A percentile compares a stretch with the other conserved stretches of the same genome.
Conservation (phyloP, 2,329 filamentous ascomycete genomes). For the Aspergillus floridensis region DNA sequence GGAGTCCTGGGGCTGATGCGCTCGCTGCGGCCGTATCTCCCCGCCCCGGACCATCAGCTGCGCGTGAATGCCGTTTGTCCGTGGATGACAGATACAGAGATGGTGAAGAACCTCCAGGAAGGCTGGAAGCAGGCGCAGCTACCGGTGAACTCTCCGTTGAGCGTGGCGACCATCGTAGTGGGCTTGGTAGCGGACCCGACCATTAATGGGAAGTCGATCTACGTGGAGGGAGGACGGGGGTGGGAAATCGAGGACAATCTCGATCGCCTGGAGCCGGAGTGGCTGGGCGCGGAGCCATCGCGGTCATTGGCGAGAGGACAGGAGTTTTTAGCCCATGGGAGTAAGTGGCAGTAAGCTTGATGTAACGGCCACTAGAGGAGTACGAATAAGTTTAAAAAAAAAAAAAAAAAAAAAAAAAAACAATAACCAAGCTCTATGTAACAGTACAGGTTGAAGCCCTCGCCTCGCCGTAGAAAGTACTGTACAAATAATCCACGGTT, state of each 20-base stretch:
- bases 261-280: constrained; percentile 41
- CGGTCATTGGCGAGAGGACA: constrained; percentile 36
- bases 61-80: constrained; percentile 48
- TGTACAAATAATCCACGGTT: too few relatives aligned
- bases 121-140: constrained; percentile 39
- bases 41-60: constrained; percentile 37
- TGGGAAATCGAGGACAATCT: constrained; percentile 48
- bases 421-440: too few relatives aligned
- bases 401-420: too few relatives aligned
- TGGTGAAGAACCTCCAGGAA: constrained; percentile 34
- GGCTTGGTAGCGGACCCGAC: constrained; percentile 34
- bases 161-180: constrained; percentile 42
- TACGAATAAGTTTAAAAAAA: too few relatives aligned
- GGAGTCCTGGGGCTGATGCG: constrained; percentile 53
- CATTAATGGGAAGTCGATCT: constrained; percentile 44
- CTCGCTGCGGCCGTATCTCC: constrained; percentile 39
- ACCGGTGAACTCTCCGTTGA: constrained; percentile 40
- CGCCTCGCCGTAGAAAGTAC: too few relatives aligned
- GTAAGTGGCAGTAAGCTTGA: neutral
- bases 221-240: constrained; percentile 43
- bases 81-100: constrained; percentile 42
- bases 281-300: constrained; percentile 44
- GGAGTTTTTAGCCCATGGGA: constrained; percentile 26
- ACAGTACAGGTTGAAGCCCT: too few relatives aligned
- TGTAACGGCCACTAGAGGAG: too few relatives aligned